Evolutionary conservation across 208 protist species (phyloP), one percentile per base, ranked within the genome.

Genomic region (Crithidia bombi): DNA sequence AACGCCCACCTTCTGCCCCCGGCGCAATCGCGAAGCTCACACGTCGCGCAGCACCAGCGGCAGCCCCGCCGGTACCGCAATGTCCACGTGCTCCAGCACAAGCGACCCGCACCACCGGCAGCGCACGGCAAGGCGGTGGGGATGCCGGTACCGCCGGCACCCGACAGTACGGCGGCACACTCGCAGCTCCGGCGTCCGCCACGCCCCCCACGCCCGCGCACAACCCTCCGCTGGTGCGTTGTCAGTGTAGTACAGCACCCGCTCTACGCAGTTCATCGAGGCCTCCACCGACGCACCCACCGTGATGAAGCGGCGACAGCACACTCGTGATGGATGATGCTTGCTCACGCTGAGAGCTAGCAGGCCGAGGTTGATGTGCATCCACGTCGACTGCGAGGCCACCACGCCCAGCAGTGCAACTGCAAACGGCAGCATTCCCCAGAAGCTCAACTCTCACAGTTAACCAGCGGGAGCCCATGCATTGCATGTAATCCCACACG

Each of bases 371-470:
- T 83, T 70, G 17, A 65, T 65, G 32, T 36, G 61, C n/a, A 62
- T 51, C 44, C 73, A 78, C 0, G 52, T 33, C 12, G 75, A 49
- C 49, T 79, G 62, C 46, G 54, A 57, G n/a, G 80, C 47, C 12
- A 91, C 43, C 14, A 90, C 82, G 21, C 81, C 87, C 26, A 76
- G 19, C 5, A 75, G 43, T 23, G 83, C 78, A 1, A 92, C 66
- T 57, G 23, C 70, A 80, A 2, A 89, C 73, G 2, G 98, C 68
- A 23, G 83, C 21, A 52, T 71, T 90, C 56, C 87, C 93, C n/a
- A 98, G 61, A 3, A 90, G 66, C 71, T 98, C 93, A 9, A 98
- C 67, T 9, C 97, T 81, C 17, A 98, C 75, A 11, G 69, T 71
- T 5, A 98, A 74, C 97, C 97, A 98, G 15, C 91, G 73, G 35